Conservation (phyloP, 2,329 filamentous ascomycete species). For the Neofusicoccum ribis region DNA sequence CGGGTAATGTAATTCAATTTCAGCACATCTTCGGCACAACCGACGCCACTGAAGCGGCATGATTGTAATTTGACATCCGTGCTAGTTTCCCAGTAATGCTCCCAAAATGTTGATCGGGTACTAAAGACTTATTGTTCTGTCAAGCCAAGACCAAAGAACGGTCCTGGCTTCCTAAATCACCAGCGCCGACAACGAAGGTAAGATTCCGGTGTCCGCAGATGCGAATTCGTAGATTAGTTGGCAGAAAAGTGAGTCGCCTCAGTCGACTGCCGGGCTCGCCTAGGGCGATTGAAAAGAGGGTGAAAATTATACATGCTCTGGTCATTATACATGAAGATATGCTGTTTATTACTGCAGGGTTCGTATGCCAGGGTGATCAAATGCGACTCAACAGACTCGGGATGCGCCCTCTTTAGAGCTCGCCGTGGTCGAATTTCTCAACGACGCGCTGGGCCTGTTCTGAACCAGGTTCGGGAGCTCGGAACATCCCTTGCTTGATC, state of each 20-base stretch:
- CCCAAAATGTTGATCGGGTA: background rate
- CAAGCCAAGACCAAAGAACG: background rate
- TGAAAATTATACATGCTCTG: conserved; percentile 1
- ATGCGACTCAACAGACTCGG: background rate
- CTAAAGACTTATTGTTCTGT: background rate
- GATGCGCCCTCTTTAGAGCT: conserved; percentile 24
- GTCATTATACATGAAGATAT: conserved; percentile 12
- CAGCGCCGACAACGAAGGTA: background rate
- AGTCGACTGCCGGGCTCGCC: background rate
- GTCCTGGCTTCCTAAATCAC: background rate
- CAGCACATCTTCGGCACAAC: conserved; percentile 99
- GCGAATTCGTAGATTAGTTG: background rate
- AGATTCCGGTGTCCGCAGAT: background rate
- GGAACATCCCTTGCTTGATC: conserved; percentile 46
- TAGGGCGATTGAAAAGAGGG: background rate
- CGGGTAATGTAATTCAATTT: conserved; percentile 51
- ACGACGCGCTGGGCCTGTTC: conserved; percentile 5
- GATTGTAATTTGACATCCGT: conserved; percentile 99
- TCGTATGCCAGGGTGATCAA: background rate
- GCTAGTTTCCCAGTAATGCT: conserved; percentile 54
- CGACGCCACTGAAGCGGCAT: conserved; percentile 76
- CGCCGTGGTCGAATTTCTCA: conserved; percentile 28
- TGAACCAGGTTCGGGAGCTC: conserved; percentile 4
- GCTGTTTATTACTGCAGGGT: background rate
- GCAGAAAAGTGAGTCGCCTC: background rate